Percentiles rank a stretch among this genome's conserved stretches.
Evolutionary conservation across 1,284 basidiomycete genomes (phyloP).

Genomic region (Amylostereum areolatum): DNA sequence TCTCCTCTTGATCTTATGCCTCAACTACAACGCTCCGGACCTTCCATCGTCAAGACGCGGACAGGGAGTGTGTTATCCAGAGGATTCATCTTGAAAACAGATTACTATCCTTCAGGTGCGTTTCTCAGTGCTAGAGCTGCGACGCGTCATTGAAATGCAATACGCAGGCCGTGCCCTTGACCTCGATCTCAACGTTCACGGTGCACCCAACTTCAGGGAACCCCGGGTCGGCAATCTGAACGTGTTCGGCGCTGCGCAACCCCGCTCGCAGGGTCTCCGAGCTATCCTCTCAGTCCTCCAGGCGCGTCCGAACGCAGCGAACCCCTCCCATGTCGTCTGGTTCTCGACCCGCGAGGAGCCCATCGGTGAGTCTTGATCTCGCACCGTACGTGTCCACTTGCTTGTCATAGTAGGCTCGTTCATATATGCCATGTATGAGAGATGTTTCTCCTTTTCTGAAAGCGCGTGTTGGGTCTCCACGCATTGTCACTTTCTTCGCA

Average conservation of each 20-base stretch:
- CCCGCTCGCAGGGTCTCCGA: constrained; percentile 87
- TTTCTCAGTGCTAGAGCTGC: background rate
- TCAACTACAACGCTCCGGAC: constrained; percentile 55
- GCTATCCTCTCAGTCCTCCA: constrained; percentile 87
- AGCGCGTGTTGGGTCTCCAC: too few species aligned
- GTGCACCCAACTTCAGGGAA: constrained; percentile 93
- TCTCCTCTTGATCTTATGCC: constrained; percentile 48
- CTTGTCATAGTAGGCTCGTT: too few species aligned
- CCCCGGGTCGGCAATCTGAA: constrained; percentile 73
- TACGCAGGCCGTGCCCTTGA: constrained; percentile 77
- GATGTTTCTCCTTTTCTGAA: too few species aligned
- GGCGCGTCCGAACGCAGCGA: constrained; percentile 60
- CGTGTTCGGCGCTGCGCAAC: constrained; percentile 93
- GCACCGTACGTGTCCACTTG: background rate
- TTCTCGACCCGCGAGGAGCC: constrained; percentile 84
- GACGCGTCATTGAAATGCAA: background rate
- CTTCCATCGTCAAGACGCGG: constrained; percentile 82
- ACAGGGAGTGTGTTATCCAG: constrained; percentile 84
- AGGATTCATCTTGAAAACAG: constrained; percentile 92
- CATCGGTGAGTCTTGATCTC: constrained; percentile 40
- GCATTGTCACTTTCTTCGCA: too few species aligned
- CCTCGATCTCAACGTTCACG: constrained; percentile 88
- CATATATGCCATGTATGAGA: too few species aligned
- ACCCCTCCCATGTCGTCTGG: constrained; percentile 74
- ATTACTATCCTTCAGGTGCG: constrained; percentile 82